Percentiles rank a stretch among this genome's conserved stretches.
Evolutionary conservation across 768 basidiomycete genomes (phyloP).

Genomic region (Collybiopsis confluens): DNA sequence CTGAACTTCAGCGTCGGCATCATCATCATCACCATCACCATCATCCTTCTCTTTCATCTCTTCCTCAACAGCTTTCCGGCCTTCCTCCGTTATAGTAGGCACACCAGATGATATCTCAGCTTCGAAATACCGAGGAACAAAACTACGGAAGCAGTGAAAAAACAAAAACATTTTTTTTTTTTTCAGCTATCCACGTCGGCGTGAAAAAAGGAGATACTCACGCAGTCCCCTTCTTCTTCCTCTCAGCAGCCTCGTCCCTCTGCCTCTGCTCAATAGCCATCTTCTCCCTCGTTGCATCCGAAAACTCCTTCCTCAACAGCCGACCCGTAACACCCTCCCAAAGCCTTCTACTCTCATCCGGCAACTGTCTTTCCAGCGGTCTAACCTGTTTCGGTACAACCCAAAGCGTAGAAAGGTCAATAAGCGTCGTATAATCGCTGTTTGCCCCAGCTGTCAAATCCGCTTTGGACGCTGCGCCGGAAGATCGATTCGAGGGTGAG

Average conservation of each 20-base stretch:
- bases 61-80: conserved; percentile 67
- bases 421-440: conserved; percentile 58
- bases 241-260: conserved; percentile 81
- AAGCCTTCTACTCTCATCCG: conserved; percentile 77
- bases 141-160: no score
- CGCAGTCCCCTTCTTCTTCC: conserved; percentile 76
- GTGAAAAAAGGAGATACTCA: conserved; percentile 39
- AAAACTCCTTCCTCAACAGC: conserved; percentile 79
- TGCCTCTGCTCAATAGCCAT: conserved; percentile 90
- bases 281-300: conserved; percentile 90
- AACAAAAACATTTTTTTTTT: not conserved
- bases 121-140: conserved; percentile 75
- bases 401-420: conserved; percentile 71
- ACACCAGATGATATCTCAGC: conserved; percentile 61
- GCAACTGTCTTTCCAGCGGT: conserved; percentile 73
- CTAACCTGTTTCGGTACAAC: conserved; percentile 82
- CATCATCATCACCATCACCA: not conserved
- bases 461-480: conserved; percentile 36
- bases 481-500: conserved; percentile 27
- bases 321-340: conserved; percentile 82
- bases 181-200: not conserved
- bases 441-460: conserved; percentile 37
- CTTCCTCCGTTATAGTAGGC: conserved; percentile 64
- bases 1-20: not conserved
- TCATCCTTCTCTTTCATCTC: conserved; percentile 44